phyloP scores from a whole-genome alignment of 2,329 filamentous ascomycete genomes.

The Lecanicillium sp. region DNA sequence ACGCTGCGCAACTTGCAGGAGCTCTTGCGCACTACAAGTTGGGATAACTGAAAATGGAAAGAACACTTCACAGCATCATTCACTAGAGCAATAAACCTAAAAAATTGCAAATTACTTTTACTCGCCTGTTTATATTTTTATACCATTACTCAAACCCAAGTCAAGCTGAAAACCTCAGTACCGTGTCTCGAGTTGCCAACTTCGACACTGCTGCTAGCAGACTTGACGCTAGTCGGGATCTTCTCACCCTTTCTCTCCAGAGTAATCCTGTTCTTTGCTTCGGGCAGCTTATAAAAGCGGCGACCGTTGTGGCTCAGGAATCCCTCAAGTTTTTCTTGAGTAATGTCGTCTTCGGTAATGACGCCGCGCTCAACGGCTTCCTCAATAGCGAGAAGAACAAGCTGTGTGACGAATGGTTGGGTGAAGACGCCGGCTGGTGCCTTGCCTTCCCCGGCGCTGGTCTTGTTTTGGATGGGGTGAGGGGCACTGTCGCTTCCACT shows the following conservation, averaged over 20 bases:
- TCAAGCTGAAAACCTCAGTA: conserved; percentile 31
- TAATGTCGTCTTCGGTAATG: conserved; percentile 42
- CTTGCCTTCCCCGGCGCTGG: conserved; percentile 32
- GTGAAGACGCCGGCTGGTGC: conserved; percentile 72
- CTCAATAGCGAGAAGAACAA: conserved; percentile 54
- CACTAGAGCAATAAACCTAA: too few species aligned
- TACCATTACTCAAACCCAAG: conserved; percentile 17
- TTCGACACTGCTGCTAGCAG: conserved; percentile 28
- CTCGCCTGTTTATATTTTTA: not conserved
- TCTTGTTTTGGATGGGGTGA: conserved; percentile 54
- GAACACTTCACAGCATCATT: too few species aligned
- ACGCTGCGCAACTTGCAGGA: too few species aligned
- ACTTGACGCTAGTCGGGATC: conserved; percentile 30
- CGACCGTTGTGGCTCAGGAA: conserved; percentile 47
- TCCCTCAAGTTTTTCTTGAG: conserved; percentile 42
- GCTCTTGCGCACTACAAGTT: too few species aligned
- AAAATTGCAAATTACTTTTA: too few species aligned
- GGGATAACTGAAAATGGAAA: too few species aligned
- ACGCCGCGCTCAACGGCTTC: conserved; percentile 48
- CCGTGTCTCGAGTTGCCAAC: conserved; percentile 35
- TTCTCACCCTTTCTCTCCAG: conserved; percentile 32
- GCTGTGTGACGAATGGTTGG: conserved; percentile 60
- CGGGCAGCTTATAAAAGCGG: conserved; percentile 40
- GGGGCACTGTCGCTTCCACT: conserved; percentile 55
- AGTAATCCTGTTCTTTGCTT: conserved; percentile 20